phyloP scores from a whole-genome alignment of 169 alveolate genomes.

The Eimeria maxima region DNA sequence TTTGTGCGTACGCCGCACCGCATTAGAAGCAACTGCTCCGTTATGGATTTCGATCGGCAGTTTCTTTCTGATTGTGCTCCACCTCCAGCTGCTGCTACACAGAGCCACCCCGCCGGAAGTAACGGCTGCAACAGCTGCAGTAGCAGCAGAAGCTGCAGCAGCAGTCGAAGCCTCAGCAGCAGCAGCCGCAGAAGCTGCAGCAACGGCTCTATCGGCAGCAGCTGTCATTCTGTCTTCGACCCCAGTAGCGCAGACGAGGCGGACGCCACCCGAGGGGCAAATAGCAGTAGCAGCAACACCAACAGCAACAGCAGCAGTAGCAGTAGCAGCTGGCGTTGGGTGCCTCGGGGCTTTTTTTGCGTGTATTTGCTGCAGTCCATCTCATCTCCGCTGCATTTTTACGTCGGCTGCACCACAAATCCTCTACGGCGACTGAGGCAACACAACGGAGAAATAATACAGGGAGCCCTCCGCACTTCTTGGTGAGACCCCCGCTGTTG shows the following conservation, averaged over 20 bases:
- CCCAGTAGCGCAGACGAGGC: constrained; percentile 46
- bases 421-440: constrained; percentile 69
- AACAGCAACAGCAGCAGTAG: constrained; percentile 7
- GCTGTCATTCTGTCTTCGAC: constrained; percentile 24
- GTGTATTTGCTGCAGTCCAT: constrained; percentile 69
- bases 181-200: constrained; percentile 59
- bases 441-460: constrained; percentile 68
- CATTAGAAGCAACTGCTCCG: neutral
- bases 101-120: neutral
- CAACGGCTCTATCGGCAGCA: constrained; percentile 28
- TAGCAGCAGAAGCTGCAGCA: constrained; percentile 61
- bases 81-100: constrained; percentile 4
- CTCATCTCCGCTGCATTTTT: constrained; percentile 37
- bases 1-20: neutral
- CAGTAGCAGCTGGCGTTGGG: constrained; percentile 23
- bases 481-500: neutral
- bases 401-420: constrained; percentile 74
- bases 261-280: neutral
- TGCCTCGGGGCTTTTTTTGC: constrained; percentile 48
- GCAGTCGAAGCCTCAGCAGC: constrained; percentile 13
- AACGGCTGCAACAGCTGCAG: constrained; percentile 63
- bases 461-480: constrained; percentile 63
- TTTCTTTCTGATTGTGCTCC: neutral
- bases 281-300: neutral
- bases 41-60: neutral